Conservation (phyloP, 345 rosid genomes). For the Schrenkiella parvula region DNA sequence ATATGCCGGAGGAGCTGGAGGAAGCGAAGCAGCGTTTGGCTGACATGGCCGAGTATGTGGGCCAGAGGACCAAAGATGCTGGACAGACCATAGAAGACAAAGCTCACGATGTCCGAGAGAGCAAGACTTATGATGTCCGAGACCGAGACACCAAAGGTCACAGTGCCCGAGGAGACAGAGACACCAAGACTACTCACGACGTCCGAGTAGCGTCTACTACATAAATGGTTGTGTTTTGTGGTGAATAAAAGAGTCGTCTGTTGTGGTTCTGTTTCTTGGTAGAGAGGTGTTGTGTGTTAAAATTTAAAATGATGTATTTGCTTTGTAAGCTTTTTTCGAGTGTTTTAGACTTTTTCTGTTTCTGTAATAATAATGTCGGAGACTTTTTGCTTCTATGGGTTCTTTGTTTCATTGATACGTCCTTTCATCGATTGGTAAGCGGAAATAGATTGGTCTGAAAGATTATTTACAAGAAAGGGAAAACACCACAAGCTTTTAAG, state of each 20-base stretch:
- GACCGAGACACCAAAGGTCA: slow-evolving; percentile 23
- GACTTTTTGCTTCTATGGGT: slow-evolving; percentile 6
- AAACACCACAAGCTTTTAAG: not conserved
- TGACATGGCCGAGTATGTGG: slow-evolving; percentile 42
- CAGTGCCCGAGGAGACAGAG: slow-evolving; percentile 2
- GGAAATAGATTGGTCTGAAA: not conserved
- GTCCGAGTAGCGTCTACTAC: slow-evolving; percentile 32
- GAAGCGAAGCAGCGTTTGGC: slow-evolving; percentile 45
- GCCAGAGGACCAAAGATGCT: slow-evolving; percentile 64
- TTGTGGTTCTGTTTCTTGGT: not conserved
- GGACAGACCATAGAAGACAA: slow-evolving; percentile 54
- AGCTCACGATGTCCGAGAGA: slow-evolving; percentile 48
- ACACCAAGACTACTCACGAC: slow-evolving; percentile 29
- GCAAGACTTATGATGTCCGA: slow-evolving; percentile 12
- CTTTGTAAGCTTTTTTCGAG: not conserved
- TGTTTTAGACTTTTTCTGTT: not conserved
- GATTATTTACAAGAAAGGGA: not conserved
- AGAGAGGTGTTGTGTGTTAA: slow-evolving; percentile 1
- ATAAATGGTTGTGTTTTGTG: not conserved
- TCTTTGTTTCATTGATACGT: not conserved
- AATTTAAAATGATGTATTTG: not conserved
- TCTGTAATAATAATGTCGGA: slow-evolving; percentile 15
- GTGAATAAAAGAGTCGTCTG: slow-evolving; percentile 6
- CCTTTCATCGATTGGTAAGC: not conserved
- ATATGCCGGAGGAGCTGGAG: slow-evolving; percentile 45